These are phyloP conservation scores for Rhizopogon hawkerae DNA, from an alignment of 1,284 basidiomycete genomes.

Conservation along the genomic window DNA sequence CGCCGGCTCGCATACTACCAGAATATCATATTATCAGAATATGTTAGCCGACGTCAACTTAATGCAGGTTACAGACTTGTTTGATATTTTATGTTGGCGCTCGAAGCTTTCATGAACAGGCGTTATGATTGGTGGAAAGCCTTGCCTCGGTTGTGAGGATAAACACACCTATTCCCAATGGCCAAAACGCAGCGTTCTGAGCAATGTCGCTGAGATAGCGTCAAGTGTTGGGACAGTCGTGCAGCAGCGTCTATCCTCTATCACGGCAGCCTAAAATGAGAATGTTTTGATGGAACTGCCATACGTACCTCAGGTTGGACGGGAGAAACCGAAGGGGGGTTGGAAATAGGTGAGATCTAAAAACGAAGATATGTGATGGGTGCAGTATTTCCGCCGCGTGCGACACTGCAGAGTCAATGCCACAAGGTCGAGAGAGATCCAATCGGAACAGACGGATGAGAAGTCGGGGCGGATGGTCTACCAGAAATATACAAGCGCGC, in stretches of 20 bases:
- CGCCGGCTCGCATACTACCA: not conserved
- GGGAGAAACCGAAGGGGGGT: slow-evolving; percentile 19
- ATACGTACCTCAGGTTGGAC: slow-evolving; percentile 26
- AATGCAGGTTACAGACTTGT: not conserved
- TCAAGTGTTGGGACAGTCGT: not conserved
- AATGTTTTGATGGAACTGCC: slow-evolving; percentile 18
- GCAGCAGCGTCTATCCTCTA: slow-evolving; percentile 7
- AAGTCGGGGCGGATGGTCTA: slow-evolving; percentile 30
- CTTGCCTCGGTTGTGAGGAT: no score
- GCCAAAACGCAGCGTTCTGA: not conserved
- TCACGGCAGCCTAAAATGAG: slow-evolving; percentile 17
- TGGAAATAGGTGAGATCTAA: slow-evolving; percentile 23
- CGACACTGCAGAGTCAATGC: slow-evolving; percentile 20
- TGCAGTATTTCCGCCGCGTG: slow-evolving; percentile 26
- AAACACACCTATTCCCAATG: not conserved
- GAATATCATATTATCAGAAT: not conserved
- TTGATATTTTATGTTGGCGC: not conserved
- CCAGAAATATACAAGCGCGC: slow-evolving; percentile 26
- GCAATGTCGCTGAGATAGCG: not conserved
- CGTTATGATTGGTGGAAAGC: not conserved
- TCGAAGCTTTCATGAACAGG: not conserved
- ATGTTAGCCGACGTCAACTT: not conserved
- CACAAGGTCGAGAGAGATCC: slow-evolving; percentile 22
- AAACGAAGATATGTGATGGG: slow-evolving; percentile 13
- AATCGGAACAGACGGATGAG: slow-evolving; percentile 22